These are phyloP conservation scores for Castanea sativa DNA, from an alignment of 306 rosid species.

Conservation along the genomic window DNA sequence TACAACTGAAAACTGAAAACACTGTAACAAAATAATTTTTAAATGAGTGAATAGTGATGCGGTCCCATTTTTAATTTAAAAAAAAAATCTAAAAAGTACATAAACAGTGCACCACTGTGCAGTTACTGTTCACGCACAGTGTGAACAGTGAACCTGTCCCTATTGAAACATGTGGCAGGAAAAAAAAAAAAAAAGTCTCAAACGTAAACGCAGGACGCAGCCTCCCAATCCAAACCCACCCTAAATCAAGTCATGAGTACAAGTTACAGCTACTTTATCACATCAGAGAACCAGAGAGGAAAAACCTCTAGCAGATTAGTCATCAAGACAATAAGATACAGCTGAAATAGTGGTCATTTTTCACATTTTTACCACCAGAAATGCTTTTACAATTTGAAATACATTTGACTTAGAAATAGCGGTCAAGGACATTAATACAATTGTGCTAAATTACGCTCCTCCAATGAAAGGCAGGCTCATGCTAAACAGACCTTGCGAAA, in stretches of 20 bases:
- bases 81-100: too few relatives aligned
- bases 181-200: too few relatives aligned
- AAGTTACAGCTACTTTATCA: background rate
- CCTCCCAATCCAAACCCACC: too few relatives aligned
- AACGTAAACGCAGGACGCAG: too few relatives aligned
- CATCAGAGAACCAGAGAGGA: background rate
- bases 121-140: too few relatives aligned
- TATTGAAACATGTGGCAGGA: too few relatives aligned
- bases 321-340: background rate
- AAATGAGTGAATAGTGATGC: too few relatives aligned
- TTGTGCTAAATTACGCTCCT: background rate
- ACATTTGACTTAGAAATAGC: background rate
- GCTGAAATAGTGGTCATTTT: background rate
- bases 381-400: background rate
- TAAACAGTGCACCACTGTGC: too few relatives aligned
- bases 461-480: background rate
- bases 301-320: background rate
- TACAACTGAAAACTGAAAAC: too few relatives aligned
- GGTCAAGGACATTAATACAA: background rate
- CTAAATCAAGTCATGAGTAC: background rate
- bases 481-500: background rate
- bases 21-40: too few relatives aligned
- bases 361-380: background rate
- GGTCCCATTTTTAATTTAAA: too few relatives aligned
- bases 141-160: too few relatives aligned